Evolutionary conservation across 1,284 basidiomycete genomes (phyloP).

Genomic region (Microbotryomycetes sp.): DNA sequence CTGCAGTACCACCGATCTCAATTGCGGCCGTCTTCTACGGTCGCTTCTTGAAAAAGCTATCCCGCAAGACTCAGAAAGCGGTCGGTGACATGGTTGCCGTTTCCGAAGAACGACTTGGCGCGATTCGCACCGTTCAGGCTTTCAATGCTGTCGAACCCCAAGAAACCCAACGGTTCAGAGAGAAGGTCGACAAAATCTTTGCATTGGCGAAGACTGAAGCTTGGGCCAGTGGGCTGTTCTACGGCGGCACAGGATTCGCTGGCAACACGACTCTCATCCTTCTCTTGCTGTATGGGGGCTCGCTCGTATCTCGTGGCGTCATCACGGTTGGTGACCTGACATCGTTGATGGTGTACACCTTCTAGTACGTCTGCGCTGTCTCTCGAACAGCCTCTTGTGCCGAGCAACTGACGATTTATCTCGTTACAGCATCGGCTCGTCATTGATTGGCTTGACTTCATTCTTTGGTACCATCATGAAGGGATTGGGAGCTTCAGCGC

Average conservation of each 20-base stretch:
- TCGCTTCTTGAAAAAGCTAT: constrained; percentile 84
- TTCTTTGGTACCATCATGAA: constrained; percentile 50
- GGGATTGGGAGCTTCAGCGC: constrained; percentile 83
- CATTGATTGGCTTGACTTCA: constrained; percentile 43
- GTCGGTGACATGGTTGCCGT: constrained; percentile 42
- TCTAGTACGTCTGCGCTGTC: constrained; percentile 2
- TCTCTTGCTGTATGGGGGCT: constrained; percentile 87
- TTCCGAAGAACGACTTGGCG: constrained; percentile 86
- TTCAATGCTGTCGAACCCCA: constrained; percentile 67
- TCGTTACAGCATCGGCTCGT: constrained; percentile 22
- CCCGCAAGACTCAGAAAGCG: constrained; percentile 78
- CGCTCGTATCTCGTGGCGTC: constrained; percentile 74
- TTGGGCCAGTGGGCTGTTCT: constrained; percentile 60
- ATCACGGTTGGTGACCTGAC: constrained; percentile 89
- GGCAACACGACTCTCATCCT: constrained; percentile 89
- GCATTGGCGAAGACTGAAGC: constrained; percentile 79
- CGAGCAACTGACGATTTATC: background rate
- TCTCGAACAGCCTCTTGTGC: constrained; percentile 41
- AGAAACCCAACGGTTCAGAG: constrained; percentile 55
- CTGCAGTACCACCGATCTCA: constrained; percentile 81
- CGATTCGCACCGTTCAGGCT: constrained; percentile 85
- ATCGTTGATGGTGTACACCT: constrained; percentile 81
- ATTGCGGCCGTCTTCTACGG: constrained; percentile 95
- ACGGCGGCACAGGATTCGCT: constrained; percentile 76
- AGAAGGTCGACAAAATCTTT: constrained; percentile 62